These are phyloP conservation scores for Sugiyamaella paludigena DNA, from an alignment of 1,139 yeast species.

Conservation along the genomic window DNA sequence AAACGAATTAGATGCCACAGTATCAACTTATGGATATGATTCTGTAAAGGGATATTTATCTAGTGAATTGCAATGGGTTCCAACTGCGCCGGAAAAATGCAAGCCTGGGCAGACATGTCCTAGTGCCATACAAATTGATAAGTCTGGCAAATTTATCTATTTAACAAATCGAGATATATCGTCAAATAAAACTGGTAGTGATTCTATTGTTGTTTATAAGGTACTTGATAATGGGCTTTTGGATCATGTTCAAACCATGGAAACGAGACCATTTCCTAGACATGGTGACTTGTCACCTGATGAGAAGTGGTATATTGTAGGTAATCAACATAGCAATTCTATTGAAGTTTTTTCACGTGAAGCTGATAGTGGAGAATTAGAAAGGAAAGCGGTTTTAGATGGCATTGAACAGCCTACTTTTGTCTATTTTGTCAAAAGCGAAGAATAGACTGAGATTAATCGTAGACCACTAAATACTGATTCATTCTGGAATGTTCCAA, in stretches of 20 bases:
- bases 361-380: slow-evolving; percentile 9
- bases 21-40: slow-evolving; percentile 12
- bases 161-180: slow-evolving; percentile 18
- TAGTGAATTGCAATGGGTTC: slow-evolving; percentile 6
- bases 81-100: slow-evolving; percentile 6
- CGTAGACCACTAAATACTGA: too few relatives aligned
- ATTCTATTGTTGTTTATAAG: slow-evolving; percentile 15
- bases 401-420: slow-evolving; percentile 13
- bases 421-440: not conserved
- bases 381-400: slow-evolving; percentile 10
- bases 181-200: slow-evolving; percentile 14
- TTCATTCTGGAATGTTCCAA: too few relatives aligned
- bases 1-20: slow-evolving; percentile 15
- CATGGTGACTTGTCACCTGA: slow-evolving; percentile 17
- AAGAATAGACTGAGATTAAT: too few relatives aligned
- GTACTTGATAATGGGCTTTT: slow-evolving; percentile 6
- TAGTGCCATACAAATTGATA: slow-evolving; percentile 14
- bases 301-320: slow-evolving; percentile 15
- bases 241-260: slow-evolving; percentile 12
- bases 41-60: slow-evolving; percentile 8
- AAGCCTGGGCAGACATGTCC: slow-evolving; percentile 11
- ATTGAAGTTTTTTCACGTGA: slow-evolving; percentile 12
- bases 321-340: slow-evolving; percentile 13
- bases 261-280: slow-evolving; percentile 13
- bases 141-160: slow-evolving; percentile 9